These are phyloP conservation scores for Arctostaphylos glauca DNA, from an alignment of 148 eudicot species.

Conservation along the genomic window DNA sequence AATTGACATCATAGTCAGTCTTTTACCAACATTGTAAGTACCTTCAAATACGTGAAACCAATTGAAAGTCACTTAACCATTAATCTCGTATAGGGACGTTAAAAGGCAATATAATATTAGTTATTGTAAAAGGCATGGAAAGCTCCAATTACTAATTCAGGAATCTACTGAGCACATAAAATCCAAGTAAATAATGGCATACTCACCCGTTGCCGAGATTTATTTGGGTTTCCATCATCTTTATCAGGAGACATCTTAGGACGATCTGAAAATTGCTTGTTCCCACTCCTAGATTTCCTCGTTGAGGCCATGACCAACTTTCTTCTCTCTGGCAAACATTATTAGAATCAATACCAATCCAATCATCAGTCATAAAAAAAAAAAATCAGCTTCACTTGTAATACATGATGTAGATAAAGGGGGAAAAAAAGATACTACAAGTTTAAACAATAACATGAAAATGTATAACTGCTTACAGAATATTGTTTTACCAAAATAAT, in stretches of 20 bases:
- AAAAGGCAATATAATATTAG: neutral
- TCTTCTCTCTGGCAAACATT: slow-evolving; percentile 10
- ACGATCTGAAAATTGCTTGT: slow-evolving; percentile 25
- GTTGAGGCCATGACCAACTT: slow-evolving; percentile 42
- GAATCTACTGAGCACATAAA: neutral
- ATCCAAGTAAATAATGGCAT: neutral
- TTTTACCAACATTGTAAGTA: too few relatives aligned
- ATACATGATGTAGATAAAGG: neutral
- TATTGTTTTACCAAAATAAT: neutral
- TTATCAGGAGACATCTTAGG: slow-evolving; percentile 30
- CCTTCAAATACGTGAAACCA: too few relatives aligned
- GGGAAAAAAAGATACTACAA: neutral
- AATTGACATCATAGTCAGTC: too few relatives aligned
- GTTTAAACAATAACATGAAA: neutral
- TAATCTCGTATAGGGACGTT: neutral
- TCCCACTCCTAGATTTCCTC: slow-evolving; percentile 41
- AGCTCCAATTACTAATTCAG: neutral
- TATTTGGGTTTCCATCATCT: slow-evolving; percentile 24
- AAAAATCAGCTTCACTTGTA: slow-evolving; percentile 6
- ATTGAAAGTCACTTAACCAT: neutral
- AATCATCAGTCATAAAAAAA: neutral
- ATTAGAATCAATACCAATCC: neutral
- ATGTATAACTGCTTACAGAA: neutral
- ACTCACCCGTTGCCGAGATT: slow-evolving; percentile 43
- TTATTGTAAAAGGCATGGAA: neutral